Evolutionary conservation across 164 flowering plant species (phyloP), one percentile per base, ranked within the genome.

Genomic region (Kalanchoe fedtschenkoi): DNA sequence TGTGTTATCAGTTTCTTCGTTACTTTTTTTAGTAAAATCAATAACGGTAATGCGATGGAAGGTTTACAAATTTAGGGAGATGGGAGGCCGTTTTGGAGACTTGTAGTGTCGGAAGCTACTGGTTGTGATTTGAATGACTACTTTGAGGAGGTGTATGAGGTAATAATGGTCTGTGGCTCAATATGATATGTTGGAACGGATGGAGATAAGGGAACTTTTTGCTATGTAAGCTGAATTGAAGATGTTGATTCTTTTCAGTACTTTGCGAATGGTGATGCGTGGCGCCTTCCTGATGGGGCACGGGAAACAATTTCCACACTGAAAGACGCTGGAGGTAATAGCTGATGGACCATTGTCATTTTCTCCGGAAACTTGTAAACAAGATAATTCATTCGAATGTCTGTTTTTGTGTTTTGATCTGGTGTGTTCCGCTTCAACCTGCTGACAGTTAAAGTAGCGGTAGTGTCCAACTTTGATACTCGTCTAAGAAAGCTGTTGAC

Each of bases 91-190:
- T 93, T 93, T 70, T 93, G 98, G 98, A 93, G 75, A 66, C 79
- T 80, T 34, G 85, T 89, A 61, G 98, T 93, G 71, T 80, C 90
- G 72, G 96, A 93, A 81, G 97, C 98, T 66, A 93, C 97, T 51
- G 89, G 96, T 35, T 88, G 82, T 68, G 60, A 74, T 22, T 70
- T 75, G 62, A 65, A 72, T 39, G 82, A 79, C 51, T 93, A 89
- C 68, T 93, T 93, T 81, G 96, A 93, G 72, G 96, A 93, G 81
- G 92, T 93, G 22, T 90, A 90, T 63, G 76, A 82, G 92, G 98
- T 93, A 58, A 76, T 59, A 66, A 69, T 54, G 43, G 62, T 62
- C 34, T 14, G 32, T 28, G 43, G 6, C 22, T 22, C 3, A 34
- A 62, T 63, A 63, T 33, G 3, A 28, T 15, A 39, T 42, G 39